A percentile compares a stretch with the other conserved stretches of the same genome.
phyloP scores from a whole-genome alignment of 2,329 filamentous ascomycete genomes.

The Elsinoe batatas region DNA sequence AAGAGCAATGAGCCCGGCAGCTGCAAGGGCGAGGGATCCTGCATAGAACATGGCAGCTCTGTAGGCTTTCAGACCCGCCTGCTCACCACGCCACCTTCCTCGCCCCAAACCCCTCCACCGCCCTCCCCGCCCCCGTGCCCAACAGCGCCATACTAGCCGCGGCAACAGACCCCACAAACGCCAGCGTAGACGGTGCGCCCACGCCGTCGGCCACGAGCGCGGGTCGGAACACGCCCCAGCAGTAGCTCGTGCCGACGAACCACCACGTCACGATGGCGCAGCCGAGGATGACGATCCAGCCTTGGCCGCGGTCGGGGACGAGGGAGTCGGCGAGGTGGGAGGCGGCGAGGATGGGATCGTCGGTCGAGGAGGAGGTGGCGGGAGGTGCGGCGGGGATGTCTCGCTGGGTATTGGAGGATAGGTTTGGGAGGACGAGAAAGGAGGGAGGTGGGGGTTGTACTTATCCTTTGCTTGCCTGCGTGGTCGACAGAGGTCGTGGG shows the following conservation, averaged over 20 bases:
- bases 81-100: constrained; percentile 39
- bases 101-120: constrained; percentile 43
- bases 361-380: neutral
- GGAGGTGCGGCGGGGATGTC: neutral
- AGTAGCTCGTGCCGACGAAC: constrained; percentile 45
- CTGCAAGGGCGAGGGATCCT: constrained; percentile 20
- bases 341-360: neutral
- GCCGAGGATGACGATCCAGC: constrained; percentile 3
- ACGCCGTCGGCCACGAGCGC: constrained; percentile 43
- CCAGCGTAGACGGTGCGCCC: constrained; percentile 42
- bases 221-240: constrained; percentile 52
- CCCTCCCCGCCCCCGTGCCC: constrained; percentile 43
- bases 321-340: neutral
- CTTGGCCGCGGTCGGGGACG: constrained; percentile 7
- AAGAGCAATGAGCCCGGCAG: constrained; percentile 2
- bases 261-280: constrained; percentile 19
- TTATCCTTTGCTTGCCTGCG: too few species aligned
- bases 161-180: constrained; percentile 49
- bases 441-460: neutral
- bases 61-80: constrained; percentile 43
- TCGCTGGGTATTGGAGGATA: neutral
- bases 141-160: constrained; percentile 43
- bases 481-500: too few species aligned
- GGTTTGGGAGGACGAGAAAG: neutral
- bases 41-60: constrained; percentile 54